A percentile compares a stretch with the other conserved stretches of the same genome.
Conservation (phyloP, 192 early-diverging fungal species). For the Rhizophagus clarus region DNA sequence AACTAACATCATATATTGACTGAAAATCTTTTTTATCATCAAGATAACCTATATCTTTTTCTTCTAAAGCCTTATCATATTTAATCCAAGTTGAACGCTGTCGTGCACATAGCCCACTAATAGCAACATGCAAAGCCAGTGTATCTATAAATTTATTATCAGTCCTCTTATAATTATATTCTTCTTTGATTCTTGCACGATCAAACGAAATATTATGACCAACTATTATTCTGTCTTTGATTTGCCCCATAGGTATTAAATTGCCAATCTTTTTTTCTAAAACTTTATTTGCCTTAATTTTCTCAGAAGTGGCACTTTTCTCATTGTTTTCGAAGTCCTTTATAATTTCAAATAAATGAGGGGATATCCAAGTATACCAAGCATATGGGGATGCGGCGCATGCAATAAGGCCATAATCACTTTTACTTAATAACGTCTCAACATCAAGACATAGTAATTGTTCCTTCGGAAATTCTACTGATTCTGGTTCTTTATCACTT, state of each 20-base stretch:
- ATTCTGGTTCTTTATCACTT: conserved; percentile 34
- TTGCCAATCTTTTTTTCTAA: conserved; percentile 39
- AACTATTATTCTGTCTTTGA: conserved; percentile 60
- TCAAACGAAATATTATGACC: conserved; percentile 96
- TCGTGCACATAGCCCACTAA: conserved; percentile 86
- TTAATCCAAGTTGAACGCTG: conserved; percentile 82
- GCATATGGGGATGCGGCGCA: conserved; percentile 68
- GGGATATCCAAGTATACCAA: conserved; percentile 95
- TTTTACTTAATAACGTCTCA: conserved; percentile 71
- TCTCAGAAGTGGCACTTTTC: not conserved
- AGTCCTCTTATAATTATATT: conserved; percentile 68
- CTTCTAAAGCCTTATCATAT: conserved; percentile 59
- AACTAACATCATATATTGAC: conserved; percentile 59
- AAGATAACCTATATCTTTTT: conserved; percentile 46
- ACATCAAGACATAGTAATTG: conserved; percentile 85
- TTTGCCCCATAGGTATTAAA: conserved; percentile 69
- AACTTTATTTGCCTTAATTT: not conserved
- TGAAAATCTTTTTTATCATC: conserved; percentile 43
- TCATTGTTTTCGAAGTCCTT: not conserved
- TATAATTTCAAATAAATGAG: conserved; percentile 54
- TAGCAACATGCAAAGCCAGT: conserved; percentile 89
- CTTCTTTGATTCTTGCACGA: conserved; percentile 83
- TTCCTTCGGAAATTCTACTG: conserved; percentile 59
- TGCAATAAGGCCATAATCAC: conserved; percentile 81
- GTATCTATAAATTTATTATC: conserved; percentile 82